Percentiles rank a stretch among this genome's conserved stretches.
phyloP scores from a whole-genome alignment of 352 stramenopile species.

The Pythium grandisporangium region DNA sequence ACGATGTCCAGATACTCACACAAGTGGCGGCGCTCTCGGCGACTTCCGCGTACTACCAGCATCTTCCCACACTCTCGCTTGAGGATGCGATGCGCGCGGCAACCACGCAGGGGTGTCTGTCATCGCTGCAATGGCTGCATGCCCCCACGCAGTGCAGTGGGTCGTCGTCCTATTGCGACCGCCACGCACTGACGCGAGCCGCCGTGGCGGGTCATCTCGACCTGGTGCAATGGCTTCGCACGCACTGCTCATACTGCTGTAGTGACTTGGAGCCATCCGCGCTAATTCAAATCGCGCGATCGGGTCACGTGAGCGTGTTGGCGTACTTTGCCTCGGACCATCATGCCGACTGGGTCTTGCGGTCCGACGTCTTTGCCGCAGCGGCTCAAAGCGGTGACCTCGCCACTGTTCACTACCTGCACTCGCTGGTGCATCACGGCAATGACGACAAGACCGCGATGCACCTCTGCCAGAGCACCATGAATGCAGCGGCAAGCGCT shows the following conservation, averaged over 20 bases:
- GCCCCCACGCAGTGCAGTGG: background rate
- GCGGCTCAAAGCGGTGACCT: background rate
- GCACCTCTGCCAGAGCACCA: constrained; percentile 3
- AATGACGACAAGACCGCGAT: background rate
- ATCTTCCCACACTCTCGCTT: background rate
- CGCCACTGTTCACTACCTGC: background rate
- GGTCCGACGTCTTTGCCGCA: background rate
- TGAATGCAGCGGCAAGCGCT: constrained; percentile 5
- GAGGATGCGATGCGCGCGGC: background rate
- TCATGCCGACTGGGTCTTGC: background rate
- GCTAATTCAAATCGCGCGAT: too few species aligned
- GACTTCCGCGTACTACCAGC: constrained; percentile 8
- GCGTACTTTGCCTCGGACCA: background rate
- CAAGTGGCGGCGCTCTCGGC: constrained; percentile 2
- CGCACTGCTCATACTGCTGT: too few species aligned
- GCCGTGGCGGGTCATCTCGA: background rate
- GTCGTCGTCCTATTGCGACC: too few species aligned
- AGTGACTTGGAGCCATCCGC: too few species aligned
- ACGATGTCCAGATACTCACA: constrained; percentile 4
- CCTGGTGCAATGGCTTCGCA: background rate
- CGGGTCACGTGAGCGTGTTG: too few species aligned
- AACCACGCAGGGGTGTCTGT: background rate
- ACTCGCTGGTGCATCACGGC: background rate
- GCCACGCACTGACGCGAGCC: background rate
- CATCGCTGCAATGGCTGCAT: background rate